Conservation (phyloP, 345 rosid species). For the Salix purpurea region DNA sequence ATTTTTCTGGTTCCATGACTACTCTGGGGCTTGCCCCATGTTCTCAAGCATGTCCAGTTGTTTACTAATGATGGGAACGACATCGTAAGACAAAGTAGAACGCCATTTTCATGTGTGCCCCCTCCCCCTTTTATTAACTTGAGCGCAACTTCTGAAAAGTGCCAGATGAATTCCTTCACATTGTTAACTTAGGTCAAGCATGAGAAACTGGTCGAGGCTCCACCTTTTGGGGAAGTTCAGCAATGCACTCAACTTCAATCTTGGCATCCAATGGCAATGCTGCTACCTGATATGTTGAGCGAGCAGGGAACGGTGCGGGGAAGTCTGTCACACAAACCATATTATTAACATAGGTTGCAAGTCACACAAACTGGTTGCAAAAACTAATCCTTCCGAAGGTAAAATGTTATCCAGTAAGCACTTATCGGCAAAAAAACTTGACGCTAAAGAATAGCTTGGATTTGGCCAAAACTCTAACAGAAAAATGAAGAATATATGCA, state of each 20-base stretch:
- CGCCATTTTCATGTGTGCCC: background rate
- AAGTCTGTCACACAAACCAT: constrained; percentile 54
- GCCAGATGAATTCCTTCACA: background rate
- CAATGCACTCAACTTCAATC: constrained; percentile 95
- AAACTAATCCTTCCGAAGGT: background rate
- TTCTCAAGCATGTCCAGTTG: background rate
- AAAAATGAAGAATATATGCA: background rate
- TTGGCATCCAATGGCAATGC: constrained; percentile 83
- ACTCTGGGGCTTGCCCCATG: background rate
- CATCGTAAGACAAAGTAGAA: background rate
- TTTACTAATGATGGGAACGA: background rate
- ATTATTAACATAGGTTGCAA: background rate
- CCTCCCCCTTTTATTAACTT: background rate
- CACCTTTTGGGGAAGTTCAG: constrained; percentile 37
- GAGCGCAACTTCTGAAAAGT: background rate
- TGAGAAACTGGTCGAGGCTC: background rate
- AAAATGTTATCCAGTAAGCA: background rate
- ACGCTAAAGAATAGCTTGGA: background rate
- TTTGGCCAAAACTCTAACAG: background rate
- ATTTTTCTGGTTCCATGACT: background rate
- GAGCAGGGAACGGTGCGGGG: constrained; percentile 75
- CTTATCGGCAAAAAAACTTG: background rate
- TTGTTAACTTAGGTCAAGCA: background rate
- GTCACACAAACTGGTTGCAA: too few relatives aligned
- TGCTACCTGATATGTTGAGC: constrained; percentile 90